A percentile compares a stretch with the other conserved stretches of the same genome.
phyloP scores from a whole-genome alignment of 192 early-diverging fungal genomes.

The Allomyces macrogynus region DNA sequence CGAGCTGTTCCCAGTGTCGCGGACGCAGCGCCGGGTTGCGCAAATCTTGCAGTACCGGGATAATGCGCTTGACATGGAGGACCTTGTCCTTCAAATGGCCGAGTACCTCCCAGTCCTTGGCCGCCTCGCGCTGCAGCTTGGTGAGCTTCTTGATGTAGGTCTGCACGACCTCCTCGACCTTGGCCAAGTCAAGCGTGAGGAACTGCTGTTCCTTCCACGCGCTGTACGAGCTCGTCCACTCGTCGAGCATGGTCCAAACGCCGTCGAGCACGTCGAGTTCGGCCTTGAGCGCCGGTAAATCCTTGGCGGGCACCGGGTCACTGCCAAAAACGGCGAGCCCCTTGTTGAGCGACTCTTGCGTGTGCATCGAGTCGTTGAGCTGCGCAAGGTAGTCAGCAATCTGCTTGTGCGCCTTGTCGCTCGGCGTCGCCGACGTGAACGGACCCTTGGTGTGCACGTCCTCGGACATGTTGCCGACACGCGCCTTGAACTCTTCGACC shows the following conservation, averaged over 20 bases:
- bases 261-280: conserved; percentile 18
- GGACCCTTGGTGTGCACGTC: conserved; percentile 36
- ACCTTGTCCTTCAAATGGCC: conserved; percentile 83
- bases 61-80: conserved; percentile 54
- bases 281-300: conserved; percentile 34
- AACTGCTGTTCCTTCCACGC: conserved; percentile 27
- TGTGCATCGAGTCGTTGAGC: conserved; percentile 18
- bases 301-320: conserved; percentile 32
- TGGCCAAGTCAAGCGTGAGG: conserved; percentile 25
- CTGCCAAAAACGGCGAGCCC: conserved; percentile 23
- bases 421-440: conserved; percentile 24
- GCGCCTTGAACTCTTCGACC: conserved; percentile 63
- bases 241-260: conserved; percentile 28
- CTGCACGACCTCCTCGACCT: conserved; percentile 30
- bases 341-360: conserved; percentile 20
- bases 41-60: conserved; percentile 62
- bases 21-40: conserved; percentile 91
- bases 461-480: conserved; percentile 30
- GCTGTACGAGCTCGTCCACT: conserved; percentile 19
- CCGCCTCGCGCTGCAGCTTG: conserved; percentile 25
- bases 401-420: conserved; percentile 25
- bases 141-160: conserved; percentile 29
- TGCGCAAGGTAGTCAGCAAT: conserved; percentile 24
- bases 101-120: conserved; percentile 51
- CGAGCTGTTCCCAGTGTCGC: conserved; percentile 89